These are phyloP conservation scores for Ceratocystis cubensis DNA, from an alignment of 2,329 filamentous ascomycete species.

Conservation along the genomic window DNA sequence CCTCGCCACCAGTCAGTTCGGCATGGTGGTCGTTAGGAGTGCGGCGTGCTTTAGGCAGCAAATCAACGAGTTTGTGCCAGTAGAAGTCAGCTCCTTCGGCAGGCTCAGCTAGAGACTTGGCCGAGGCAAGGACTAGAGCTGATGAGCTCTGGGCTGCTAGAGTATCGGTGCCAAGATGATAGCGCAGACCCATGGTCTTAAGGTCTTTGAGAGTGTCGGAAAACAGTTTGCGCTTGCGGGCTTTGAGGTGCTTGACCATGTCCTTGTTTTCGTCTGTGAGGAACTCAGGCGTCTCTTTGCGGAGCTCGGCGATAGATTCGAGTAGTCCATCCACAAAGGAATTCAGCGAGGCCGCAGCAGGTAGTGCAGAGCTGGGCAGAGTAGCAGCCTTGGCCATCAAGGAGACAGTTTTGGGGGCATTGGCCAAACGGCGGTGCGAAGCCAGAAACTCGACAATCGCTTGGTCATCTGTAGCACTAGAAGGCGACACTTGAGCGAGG, in stretches of 20 bases:
- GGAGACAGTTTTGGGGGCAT: constrained; percentile 54
- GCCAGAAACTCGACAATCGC: constrained; percentile 24
- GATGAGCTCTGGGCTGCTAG: constrained; percentile 62
- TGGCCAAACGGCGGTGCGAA: constrained; percentile 52
- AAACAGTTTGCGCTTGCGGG: constrained; percentile 77
- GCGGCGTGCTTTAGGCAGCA: constrained; percentile 55
- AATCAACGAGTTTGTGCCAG: constrained; percentile 66
- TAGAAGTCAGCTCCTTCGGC: constrained; percentile 25
- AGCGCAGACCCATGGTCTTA: constrained; percentile 77
- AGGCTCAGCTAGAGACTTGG: constrained; percentile 31
- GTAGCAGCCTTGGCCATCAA: constrained; percentile 58
- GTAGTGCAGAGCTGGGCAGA: constrained; percentile 39
- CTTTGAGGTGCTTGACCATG: constrained; percentile 76
- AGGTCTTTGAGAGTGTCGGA: constrained; percentile 75
- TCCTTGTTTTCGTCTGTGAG: constrained; percentile 80
- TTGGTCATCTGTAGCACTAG: constrained; percentile 12
- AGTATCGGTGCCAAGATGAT: constrained; percentile 63
- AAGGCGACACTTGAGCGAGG: neutral
- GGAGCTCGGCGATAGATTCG: constrained; percentile 53
- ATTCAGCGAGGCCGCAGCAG: constrained; percentile 48
- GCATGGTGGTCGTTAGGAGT: constrained; percentile 63
- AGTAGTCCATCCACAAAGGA: constrained; percentile 54
- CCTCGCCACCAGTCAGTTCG: constrained; percentile 70
- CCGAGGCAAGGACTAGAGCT: constrained; percentile 53
- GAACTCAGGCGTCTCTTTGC: constrained; percentile 68